These are phyloP conservation scores for Elaeagnus macrophylla DNA, from an alignment of 306 rosid genomes.

Conservation along the genomic window DNA sequence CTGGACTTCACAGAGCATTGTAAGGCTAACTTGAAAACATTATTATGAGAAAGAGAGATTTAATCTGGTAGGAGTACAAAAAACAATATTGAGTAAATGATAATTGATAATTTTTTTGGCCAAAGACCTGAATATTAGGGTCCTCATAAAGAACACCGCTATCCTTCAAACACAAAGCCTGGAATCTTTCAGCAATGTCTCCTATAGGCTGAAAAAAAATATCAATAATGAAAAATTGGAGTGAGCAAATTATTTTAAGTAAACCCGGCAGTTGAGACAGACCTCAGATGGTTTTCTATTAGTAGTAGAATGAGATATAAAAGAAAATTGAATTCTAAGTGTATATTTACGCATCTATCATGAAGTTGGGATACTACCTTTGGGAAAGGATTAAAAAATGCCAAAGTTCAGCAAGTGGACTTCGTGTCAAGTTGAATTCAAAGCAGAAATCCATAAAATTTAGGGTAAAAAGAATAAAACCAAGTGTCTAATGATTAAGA, in stretches of 20 bases:
- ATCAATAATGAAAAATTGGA: slow-evolving; percentile 3
- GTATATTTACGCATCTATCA: too few relatives aligned
- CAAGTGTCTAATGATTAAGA: too few relatives aligned
- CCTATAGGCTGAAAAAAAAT: slow-evolving; percentile 95
- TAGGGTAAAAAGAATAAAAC: too few relatives aligned
- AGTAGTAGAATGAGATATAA: too few relatives aligned
- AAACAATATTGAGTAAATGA: slow-evolving; percentile 1
- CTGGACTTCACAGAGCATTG: neutral
- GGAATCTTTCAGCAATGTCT: slow-evolving; percentile 83
- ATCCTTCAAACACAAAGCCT: slow-evolving; percentile 87
- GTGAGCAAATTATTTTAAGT: neutral
- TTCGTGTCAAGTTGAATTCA: too few relatives aligned
- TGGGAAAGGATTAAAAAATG: too few relatives aligned
- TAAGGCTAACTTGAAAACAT: slow-evolving; percentile 9
- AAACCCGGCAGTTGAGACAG: neutral
- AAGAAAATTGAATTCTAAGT: too few relatives aligned
- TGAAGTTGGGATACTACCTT: too few relatives aligned
- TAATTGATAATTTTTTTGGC: too few relatives aligned
- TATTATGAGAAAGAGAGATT: neutral
- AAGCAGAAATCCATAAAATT: too few relatives aligned
- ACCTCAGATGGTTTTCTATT: too few relatives aligned
- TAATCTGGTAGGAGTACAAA: neutral
- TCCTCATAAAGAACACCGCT: slow-evolving; percentile 96
- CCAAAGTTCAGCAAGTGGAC: too few relatives aligned
- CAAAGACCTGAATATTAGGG: slow-evolving; percentile 92